These are phyloP conservation scores for Cutaneotrichosporon sp. DNA, from an alignment of 1,284 basidiomycete species.

Conservation along the genomic window DNA sequence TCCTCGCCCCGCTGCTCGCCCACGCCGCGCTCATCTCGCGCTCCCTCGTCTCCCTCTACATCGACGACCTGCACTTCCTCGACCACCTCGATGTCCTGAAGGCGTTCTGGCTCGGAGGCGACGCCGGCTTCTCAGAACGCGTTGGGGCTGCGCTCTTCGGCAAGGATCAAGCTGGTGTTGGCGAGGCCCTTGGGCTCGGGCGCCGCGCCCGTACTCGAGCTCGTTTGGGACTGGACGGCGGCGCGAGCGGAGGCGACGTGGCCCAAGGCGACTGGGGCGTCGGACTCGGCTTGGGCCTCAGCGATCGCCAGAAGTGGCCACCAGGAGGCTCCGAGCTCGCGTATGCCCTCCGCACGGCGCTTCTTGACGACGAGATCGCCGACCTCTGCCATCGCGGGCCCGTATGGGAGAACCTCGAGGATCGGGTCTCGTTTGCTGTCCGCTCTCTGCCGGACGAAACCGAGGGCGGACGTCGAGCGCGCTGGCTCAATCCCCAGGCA, in stretches of 20 bases:
- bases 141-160: conserved; percentile 44
- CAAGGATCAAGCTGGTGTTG: conserved; percentile 36
- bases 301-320: conserved; percentile 73
- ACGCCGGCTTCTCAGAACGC: conserved; percentile 42
- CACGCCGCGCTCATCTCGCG: conserved; percentile 43
- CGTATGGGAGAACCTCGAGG: conserved; percentile 65
- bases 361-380: conserved; percentile 34
- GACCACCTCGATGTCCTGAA: conserved; percentile 48
- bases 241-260: not conserved
- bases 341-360: conserved; percentile 64
- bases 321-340: conserved; percentile 79
- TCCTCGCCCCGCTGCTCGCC: conserved; percentile 41
- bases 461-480: conserved; percentile 59
- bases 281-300: conserved; percentile 69
- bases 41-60: conserved; percentile 44
- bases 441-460: conserved; percentile 64
- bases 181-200: conserved; percentile 27
- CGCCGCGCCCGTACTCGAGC: conserved; percentile 30
- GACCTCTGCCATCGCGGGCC: conserved; percentile 32
- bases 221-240: conserved; percentile 37
- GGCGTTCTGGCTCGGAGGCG: conserved; percentile 46
- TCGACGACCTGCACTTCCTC: conserved; percentile 44
- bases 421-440: conserved; percentile 77
- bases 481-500: conserved; percentile 70
- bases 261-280: conserved; percentile 54